A percentile compares a stretch with the other conserved stretches of the same genome.
These are phyloP conservation scores for Kwoniella sp. DNA, from an alignment of 768 basidiomycete genomes.

Conservation along the genomic window DNA sequence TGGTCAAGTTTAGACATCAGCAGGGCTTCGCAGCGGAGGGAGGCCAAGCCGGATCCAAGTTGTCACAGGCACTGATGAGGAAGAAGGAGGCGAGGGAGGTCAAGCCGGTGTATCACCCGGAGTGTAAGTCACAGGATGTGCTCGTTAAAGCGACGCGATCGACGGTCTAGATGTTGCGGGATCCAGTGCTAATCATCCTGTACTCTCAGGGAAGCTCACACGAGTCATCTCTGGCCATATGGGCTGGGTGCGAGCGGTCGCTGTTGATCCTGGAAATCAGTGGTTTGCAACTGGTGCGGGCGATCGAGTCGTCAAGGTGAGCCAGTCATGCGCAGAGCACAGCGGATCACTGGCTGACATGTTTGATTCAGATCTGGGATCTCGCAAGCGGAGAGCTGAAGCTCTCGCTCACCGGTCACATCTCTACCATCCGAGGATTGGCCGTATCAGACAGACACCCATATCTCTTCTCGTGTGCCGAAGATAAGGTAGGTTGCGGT, in stretches of 20 bases:
- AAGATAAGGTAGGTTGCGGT: slow-evolving; percentile 74
- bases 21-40: slow-evolving; percentile 50
- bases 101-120: slow-evolving; percentile 92
- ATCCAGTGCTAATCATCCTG: too few species aligned
- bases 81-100: slow-evolving; percentile 91
- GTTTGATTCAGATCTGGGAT: slow-evolving; percentile 70
- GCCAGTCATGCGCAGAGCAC: neutral
- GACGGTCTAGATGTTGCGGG: too few species aligned
- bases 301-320: slow-evolving; percentile 83
- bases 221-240: slow-evolving; percentile 97
- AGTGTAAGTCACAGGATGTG: too few species aligned
- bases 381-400: slow-evolving; percentile 94
- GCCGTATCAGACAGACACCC: slow-evolving; percentile 91
- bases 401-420: slow-evolving; percentile 94
- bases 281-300: slow-evolving; percentile 99
- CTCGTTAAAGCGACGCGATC: too few species aligned
- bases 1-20: slow-evolving; percentile 49
- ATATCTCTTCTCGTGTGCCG: slow-evolving; percentile 93
- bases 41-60: slow-evolving; percentile 51
- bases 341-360: neutral
- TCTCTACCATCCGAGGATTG: slow-evolving; percentile 89
- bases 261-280: slow-evolving; percentile 94
- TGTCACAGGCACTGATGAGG: slow-evolving; percentile 83
- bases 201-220: slow-evolving; percentile 67
- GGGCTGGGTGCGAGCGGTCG: slow-evolving; percentile 94